A percentile compares a stretch with the other conserved stretches of the same genome.
phyloP scores from a whole-genome alignment of 2,329 filamentous ascomycete species.

The Hawksworthiomyces lignivorus region DNA sequence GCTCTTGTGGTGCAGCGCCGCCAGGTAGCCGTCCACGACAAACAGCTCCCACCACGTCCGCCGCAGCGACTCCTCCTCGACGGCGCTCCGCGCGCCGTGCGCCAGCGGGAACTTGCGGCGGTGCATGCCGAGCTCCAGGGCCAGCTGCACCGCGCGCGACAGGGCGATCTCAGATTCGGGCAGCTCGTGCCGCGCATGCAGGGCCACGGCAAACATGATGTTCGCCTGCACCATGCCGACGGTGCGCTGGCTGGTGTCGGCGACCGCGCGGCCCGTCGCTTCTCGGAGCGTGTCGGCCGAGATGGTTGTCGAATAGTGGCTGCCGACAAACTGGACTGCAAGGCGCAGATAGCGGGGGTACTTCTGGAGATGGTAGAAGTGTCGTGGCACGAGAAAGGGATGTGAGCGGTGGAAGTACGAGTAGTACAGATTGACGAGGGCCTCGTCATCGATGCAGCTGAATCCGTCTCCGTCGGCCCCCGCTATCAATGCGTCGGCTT shows the following conservation, averaged over 20 bases:
- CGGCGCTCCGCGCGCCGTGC: background rate
- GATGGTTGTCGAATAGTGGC: slow-evolving; percentile 1
- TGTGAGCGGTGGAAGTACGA: slow-evolving; percentile 7
- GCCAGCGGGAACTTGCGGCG: background rate
- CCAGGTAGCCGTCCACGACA: slow-evolving; percentile 3
- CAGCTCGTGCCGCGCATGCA: slow-evolving; percentile 4
- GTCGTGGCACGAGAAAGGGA: slow-evolving; percentile 4
- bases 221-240: slow-evolving; percentile 2
- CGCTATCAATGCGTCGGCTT: no score
- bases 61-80: slow-evolving; percentile 2
- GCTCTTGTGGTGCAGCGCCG: slow-evolving; percentile 2
- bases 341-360: slow-evolving; percentile 5
- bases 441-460: background rate
- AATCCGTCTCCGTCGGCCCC: no score
- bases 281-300: no score
- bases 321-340: slow-evolving; percentile 8
- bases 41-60: slow-evolving; percentile 11
- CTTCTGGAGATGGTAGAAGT: background rate
- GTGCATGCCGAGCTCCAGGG: slow-evolving; percentile 4
- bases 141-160: background rate
- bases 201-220: slow-evolving; percentile 1
- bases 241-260: background rate
- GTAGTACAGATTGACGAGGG: slow-evolving; percentile 7
- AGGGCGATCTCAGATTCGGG: background rate
- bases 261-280: no score